phyloP scores from a whole-genome alignment of 805 yeast genomes.

The Naumovozyma castellii region DNA sequence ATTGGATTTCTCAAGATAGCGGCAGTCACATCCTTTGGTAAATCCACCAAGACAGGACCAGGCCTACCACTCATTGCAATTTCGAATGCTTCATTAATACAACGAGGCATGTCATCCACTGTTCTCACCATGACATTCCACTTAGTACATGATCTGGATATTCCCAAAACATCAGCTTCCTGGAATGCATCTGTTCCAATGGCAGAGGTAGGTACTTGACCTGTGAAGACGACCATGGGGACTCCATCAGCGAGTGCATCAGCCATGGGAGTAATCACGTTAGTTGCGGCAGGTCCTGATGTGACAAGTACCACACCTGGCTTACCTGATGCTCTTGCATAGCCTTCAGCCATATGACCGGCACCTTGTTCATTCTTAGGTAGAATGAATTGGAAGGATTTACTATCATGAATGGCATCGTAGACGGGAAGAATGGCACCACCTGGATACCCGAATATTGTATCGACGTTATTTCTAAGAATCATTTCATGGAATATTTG shows the following conservation, averaged over 20 bases:
- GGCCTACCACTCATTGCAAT: slow-evolving; percentile 95
- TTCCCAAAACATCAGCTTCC: slow-evolving; percentile 97
- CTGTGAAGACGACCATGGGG: slow-evolving; percentile 92
- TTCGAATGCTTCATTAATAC: slow-evolving; percentile 96
- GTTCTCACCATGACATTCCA: slow-evolving; percentile 98
- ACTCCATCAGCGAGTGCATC: slow-evolving; percentile 97
- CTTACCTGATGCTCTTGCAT: slow-evolving; percentile 89
- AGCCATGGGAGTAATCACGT: slow-evolving; percentile 96
- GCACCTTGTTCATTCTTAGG: slow-evolving; percentile 99
- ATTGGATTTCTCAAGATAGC: slow-evolving; percentile 78
- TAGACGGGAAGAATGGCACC: slow-evolving; percentile 97
- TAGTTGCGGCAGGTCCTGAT: slow-evolving; percentile 99
- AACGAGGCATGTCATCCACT: slow-evolving; percentile 86
- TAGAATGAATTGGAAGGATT: slow-evolving; percentile 77
- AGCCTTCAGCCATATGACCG: slow-evolving; percentile 99
- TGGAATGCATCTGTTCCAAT: slow-evolving; percentile 99
- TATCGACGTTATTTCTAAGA: slow-evolving; percentile 90
- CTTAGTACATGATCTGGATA: slow-evolving; percentile 93
- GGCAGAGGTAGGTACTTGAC: slow-evolving; percentile 92
- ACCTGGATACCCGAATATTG: slow-evolving; percentile 96
- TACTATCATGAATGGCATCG: slow-evolving; percentile 91
- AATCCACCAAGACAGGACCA: slow-evolving; percentile 94
- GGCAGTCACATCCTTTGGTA: slow-evolving; percentile 97
- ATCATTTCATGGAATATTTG: slow-evolving; percentile 98
- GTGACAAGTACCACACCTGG: slow-evolving; percentile 97